A percentile compares a stretch with the other conserved stretches of the same genome.
Evolutionary conservation across 1,284 basidiomycete genomes (phyloP).

Genomic region (Coniferiporia weirii): DNA sequence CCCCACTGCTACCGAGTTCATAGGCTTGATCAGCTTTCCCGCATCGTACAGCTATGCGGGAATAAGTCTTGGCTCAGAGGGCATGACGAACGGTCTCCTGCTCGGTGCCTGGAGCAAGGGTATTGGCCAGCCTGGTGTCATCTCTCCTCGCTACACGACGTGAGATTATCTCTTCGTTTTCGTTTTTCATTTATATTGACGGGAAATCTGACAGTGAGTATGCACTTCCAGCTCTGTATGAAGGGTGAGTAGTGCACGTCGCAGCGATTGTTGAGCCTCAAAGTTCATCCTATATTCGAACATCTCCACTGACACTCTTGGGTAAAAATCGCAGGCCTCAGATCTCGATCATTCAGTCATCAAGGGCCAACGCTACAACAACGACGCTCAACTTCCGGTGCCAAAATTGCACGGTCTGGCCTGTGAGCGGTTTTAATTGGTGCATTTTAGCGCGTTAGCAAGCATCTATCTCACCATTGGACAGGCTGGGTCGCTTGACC

Average conservation of each 20-base stretch:
- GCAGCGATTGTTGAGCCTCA: conserved; percentile 1
- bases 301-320: not conserved
- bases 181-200: not conserved
- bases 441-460: not conserved
- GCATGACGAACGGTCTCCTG: not conserved
- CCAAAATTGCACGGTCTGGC: not conserved
- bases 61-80: not conserved
- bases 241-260: not conserved
- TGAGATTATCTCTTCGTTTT: conserved; percentile 1
- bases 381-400: not conserved
- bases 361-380: not conserved
- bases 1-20: not conserved
- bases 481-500: not conserved
- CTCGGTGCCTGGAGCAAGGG: not conserved
- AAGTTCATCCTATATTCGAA: not conserved
- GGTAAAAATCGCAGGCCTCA: not conserved
- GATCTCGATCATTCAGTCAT: not conserved
- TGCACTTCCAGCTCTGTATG: not conserved
- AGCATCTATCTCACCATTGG: not conserved
- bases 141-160: not conserved
- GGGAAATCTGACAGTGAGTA: not conserved
- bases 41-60: not conserved
- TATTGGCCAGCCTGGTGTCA: not conserved
- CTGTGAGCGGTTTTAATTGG: not conserved
- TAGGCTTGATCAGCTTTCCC: not conserved